These are phyloP conservation scores for Podospora tetraspora DNA, from an alignment of 495 filamentous ascomycete species.

Conservation along the genomic window DNA sequence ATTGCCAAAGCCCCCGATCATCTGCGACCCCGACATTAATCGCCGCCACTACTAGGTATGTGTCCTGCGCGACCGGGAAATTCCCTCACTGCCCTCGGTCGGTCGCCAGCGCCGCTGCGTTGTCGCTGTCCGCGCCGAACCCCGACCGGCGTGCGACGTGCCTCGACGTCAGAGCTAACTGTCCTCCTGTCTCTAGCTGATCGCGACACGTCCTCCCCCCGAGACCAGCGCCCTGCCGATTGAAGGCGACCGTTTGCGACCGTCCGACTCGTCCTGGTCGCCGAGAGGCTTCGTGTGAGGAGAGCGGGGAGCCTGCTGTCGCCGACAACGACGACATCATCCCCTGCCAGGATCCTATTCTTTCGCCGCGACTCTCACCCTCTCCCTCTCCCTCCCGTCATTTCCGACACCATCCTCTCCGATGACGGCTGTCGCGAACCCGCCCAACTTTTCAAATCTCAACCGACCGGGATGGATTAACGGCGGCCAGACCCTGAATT, in stretches of 20 bases:
- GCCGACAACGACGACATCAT: constrained; percentile 12
- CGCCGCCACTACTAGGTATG: constrained; percentile 13
- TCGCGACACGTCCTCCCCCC: constrained; percentile 15
- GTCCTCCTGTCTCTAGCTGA: constrained; percentile 17
- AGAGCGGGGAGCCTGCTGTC: constrained; percentile 8
- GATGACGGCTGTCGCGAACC: constrained; percentile 97
- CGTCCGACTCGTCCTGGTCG: background rate
- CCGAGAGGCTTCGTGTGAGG: background rate
- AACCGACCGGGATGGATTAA: constrained; percentile 65
- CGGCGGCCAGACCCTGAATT: constrained; percentile 68
- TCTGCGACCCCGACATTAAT: constrained; percentile 8
- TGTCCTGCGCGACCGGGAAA: background rate
- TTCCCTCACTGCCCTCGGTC: background rate
- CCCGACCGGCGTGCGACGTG: constrained; percentile 13
- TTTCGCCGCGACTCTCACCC: constrained; percentile 23
- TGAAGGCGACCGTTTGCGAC: background rate
- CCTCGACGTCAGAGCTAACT: constrained; percentile 23
- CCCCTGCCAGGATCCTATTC: constrained; percentile 31
- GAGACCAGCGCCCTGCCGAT: background rate
- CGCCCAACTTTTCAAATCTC: constrained; percentile 74
- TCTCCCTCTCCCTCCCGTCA: constrained; percentile 13
- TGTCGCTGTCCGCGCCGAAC: constrained; percentile 3
- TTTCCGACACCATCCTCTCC: constrained; percentile 30
- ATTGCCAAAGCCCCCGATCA: constrained; percentile 14
- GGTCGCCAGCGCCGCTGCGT: background rate